Conservation (phyloP, 148 eudicot species). For the Cornus florida region DNA sequence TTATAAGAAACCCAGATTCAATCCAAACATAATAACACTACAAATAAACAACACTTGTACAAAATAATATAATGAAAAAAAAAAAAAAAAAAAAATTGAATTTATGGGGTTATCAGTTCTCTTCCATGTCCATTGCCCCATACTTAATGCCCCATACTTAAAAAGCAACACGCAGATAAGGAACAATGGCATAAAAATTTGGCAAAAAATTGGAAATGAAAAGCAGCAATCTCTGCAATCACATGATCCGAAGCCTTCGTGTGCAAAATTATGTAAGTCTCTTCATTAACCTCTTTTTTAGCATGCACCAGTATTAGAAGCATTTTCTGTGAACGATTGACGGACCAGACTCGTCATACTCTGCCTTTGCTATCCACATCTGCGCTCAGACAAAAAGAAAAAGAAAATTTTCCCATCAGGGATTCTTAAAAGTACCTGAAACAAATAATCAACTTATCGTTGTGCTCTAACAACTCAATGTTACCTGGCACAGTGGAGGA, state of each 20-base stretch:
- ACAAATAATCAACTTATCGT: neutral
- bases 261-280: neutral
- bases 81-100: constrained; percentile 8
- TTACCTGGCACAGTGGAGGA: neutral
- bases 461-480: neutral
- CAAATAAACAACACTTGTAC: constrained; percentile 6
- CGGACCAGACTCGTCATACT: constrained; percentile 64
- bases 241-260: constrained; percentile 1
- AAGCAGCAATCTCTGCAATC: constrained; percentile 6
- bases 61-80: neutral
- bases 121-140: neutral
- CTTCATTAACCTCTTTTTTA: constrained; percentile 7
- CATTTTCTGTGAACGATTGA: constrained; percentile 61
- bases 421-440: neutral
- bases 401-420: neutral
- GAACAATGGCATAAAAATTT: neutral
- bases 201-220: neutral
- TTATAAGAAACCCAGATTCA: neutral
- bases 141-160: neutral
- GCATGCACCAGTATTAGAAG: constrained; percentile 26
- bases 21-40: neutral
- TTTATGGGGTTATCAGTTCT: neutral
- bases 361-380: constrained; percentile 74
- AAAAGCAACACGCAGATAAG: neutral
- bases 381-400: constrained; percentile 17